Evolutionary conservation across 371 early-diverging fungal genomes (phyloP), one percentile per base, ranked within the genome.

Genomic region (Scutellospora calospora): DNA sequence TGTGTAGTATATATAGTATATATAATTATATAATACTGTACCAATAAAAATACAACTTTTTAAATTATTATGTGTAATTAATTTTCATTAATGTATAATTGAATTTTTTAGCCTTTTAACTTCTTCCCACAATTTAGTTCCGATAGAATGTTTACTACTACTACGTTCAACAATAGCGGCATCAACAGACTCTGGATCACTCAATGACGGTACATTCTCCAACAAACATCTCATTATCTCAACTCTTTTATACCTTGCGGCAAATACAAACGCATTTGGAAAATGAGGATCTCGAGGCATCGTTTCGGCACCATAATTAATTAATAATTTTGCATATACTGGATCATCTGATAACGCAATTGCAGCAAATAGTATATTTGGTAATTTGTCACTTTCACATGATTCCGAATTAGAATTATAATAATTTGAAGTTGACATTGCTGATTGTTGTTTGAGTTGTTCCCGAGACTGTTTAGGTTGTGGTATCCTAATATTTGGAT

Each of bases 161-260:
- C 38, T 18, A 41, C 25, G 31, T 22, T 68, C 41, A 68, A n/a
- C 25, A 3, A 68, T 68, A 4, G 69, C 69, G 5, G 69, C 25
- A 68, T 68, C 69, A 68, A 68, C 69, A 0, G 25, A 41, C 41
- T 68, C 45, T 4, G 69, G 69, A 68, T 68, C 69, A 41, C 41
- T 14, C n/a, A 68, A 68, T 16, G 69, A 35, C 2, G 69, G 69
- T 4, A 68, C 35, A 41, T 68, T 68, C 25, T 68, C 69, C 25
- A 68, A 25, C n/a, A 68, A 41, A 68, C 69, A 68, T 68, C 45
- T 68, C 69, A 68, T 68, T 11, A 22, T 68, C 22, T 68, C 69
- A 0, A 68, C 69, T n/a, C 69, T 33, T 68, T 68, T 41, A 68
- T 68, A 41, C n/a, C 41, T 68, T 4, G 69, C 69, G 1, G 69